Conservation (phyloP, 768 basidiomycete genomes). For the Amyloporia xantha region DNA sequence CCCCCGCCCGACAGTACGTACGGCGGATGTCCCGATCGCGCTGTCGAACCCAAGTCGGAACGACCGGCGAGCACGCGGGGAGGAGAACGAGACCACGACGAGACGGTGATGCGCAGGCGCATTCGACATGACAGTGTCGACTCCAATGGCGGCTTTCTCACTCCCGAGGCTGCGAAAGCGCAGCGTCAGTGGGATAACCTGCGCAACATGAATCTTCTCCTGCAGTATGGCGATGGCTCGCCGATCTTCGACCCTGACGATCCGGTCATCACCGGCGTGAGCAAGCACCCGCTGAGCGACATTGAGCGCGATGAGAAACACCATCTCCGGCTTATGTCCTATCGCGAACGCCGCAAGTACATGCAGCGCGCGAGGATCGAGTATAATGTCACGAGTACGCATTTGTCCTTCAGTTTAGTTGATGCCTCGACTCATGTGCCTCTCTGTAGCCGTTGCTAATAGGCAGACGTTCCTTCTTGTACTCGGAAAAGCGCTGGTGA, state of each 20-base stretch:
- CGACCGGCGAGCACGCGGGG: background rate
- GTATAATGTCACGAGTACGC: slow-evolving; percentile 62
- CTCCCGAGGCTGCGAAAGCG: background rate
- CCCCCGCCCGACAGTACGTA: background rate
- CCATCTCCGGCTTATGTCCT: slow-evolving; percentile 55
- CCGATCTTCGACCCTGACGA: slow-evolving; percentile 53
- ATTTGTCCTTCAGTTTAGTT: background rate
- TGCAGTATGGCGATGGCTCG: background rate
- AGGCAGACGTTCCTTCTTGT: slow-evolving; percentile 82
- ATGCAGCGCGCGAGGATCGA: slow-evolving; percentile 58
- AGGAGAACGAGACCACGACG: background rate
- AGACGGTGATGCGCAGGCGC: background rate
- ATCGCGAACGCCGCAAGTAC: slow-evolving; percentile 58
- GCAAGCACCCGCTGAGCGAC: slow-evolving; percentile 41
- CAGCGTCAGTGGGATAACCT: background rate
- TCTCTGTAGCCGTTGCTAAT: slow-evolving; percentile 56
- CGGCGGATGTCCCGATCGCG: background rate
- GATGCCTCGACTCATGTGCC: background rate
- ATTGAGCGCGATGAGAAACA: slow-evolving; percentile 54
- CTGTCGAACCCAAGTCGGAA: background rate
- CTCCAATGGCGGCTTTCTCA: too few species aligned
- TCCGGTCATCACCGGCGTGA: slow-evolving; percentile 53
- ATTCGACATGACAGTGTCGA: too few species aligned
- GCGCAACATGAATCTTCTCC: background rate
- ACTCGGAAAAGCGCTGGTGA: slow-evolving; percentile 82